These are phyloP conservation scores for Hysterangium stoloniferum DNA, from an alignment of 768 basidiomycete genomes.

Conservation along the genomic window DNA sequence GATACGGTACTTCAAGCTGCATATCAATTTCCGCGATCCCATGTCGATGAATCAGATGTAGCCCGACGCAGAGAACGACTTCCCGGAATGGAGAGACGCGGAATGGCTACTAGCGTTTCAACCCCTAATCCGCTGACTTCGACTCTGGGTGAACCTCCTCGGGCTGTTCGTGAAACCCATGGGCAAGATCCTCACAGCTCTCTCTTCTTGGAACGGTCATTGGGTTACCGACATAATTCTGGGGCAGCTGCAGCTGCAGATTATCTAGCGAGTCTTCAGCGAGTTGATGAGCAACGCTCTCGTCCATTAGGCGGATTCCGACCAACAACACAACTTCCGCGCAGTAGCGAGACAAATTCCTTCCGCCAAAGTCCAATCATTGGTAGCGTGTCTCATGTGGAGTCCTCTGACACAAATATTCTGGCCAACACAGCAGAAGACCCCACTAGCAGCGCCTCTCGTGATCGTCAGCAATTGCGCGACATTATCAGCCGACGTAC, in stretches of 20 bases:
- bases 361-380: background rate
- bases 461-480: constrained; percentile 9
- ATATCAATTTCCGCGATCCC: background rate
- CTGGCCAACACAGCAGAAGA: background rate
- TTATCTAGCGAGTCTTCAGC: background rate
- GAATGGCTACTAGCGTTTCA: background rate
- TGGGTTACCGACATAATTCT: background rate
- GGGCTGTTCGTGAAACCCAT: background rate
- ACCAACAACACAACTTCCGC: background rate
- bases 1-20: background rate
- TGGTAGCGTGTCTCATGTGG: background rate
- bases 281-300: background rate
- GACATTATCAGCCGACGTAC: constrained; percentile 2
- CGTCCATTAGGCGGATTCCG: background rate
- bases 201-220: background rate
- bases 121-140: background rate
- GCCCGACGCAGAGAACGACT: background rate
- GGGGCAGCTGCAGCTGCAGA: too few species aligned
- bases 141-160: background rate
- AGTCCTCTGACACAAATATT: background rate
- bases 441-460: background rate
- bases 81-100: background rate
- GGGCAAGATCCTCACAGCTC: background rate
- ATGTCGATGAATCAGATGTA: background rate
- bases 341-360: background rate